Evolutionary conservation across 129 eudicot species (phyloP).

Genomic region (Centaurea solstitialis): DNA sequence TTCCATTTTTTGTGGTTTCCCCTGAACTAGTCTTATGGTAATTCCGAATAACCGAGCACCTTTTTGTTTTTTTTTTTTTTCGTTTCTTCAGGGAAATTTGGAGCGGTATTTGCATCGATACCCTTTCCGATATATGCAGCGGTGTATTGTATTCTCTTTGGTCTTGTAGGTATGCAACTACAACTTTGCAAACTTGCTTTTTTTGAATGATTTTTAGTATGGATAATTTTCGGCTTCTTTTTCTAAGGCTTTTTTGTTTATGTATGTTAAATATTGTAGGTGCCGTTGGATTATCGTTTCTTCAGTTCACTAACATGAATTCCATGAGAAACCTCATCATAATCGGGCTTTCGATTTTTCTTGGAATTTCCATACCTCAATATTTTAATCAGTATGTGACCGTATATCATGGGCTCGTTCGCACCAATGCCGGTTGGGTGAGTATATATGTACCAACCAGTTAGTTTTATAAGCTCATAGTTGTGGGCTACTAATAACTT

Average conservation of each 20-base stretch:
- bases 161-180: constrained; percentile 83
- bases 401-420: constrained; percentile 76
- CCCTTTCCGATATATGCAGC: constrained; percentile 97
- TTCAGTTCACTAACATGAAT: constrained; percentile 98
- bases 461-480: not conserved
- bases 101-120: constrained; percentile 98
- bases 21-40: not conserved
- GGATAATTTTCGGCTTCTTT: not conserved
- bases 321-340: constrained; percentile 97
- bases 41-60: not conserved
- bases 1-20: no score
- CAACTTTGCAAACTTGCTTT: not conserved
- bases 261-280: constrained; percentile 43
- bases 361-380: constrained; percentile 94
- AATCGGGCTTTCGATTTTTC: constrained; percentile 93
- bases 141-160: constrained; percentile 86
- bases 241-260: not conserved
- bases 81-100: constrained; percentile 82
- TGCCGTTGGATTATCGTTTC: constrained; percentile 93
- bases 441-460: constrained; percentile 17
- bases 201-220: not conserved
- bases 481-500: not conserved
- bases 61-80: not conserved
- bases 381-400: constrained; percentile 64
- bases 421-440: constrained; percentile 96